Base-by-base conservation (phyloP, 805 yeast genomes). In the Ogataea zsoltii region DNA sequence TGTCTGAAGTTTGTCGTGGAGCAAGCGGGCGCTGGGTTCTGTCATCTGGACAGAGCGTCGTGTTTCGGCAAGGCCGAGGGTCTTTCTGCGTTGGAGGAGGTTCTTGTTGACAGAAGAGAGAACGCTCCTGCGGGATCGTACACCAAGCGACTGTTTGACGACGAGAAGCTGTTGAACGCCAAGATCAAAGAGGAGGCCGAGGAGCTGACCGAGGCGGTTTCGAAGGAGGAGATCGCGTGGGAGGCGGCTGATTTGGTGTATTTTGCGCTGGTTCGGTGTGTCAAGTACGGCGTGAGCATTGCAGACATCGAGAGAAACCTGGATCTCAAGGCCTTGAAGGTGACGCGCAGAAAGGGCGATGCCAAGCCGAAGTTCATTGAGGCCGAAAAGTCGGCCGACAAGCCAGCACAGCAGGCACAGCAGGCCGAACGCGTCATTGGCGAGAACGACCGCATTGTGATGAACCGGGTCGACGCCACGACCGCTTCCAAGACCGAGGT, bases 131-230 rank as follows among this genome's bases (percentile, higher is more conserved):
- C 75, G 53, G 97, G 96, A 1, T 91, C 97, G n/a, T 94, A 94
- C 71, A 92, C 99, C 13, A 82, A 85, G 61, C 77, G 99, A 53
- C 72, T 94, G 50, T 90, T 92, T 60, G 75, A 79, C 41, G 98
- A 94, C 67, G 81, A 80, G 33, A 75, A 73, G 19, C 72, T 94
- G 41, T 75, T 94, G 55, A 72, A 76, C 45, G 97, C 98, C 19
- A 88, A 94, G 73, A 84, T 94, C 68, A 81, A 82, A 65, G 99
- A 94, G 70, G 99, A 94, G 68, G 95, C 97, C 35, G 97, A 92
- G 60, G 99, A 94, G 67, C 78, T 94, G 51, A 81, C 90, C 26
- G 97, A 90, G 47, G 98, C 99, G 14, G 74, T 73, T 30, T 59
- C 72, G 5, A 75, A 75, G 57, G 77, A 76, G 2, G 72, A 92